Percentiles rank a stretch among this genome's conserved stretches.
These are phyloP conservation scores for Cymbopogon citratus DNA, from an alignment of 176 grass and related monocot genomes.

Conservation along the genomic window DNA sequence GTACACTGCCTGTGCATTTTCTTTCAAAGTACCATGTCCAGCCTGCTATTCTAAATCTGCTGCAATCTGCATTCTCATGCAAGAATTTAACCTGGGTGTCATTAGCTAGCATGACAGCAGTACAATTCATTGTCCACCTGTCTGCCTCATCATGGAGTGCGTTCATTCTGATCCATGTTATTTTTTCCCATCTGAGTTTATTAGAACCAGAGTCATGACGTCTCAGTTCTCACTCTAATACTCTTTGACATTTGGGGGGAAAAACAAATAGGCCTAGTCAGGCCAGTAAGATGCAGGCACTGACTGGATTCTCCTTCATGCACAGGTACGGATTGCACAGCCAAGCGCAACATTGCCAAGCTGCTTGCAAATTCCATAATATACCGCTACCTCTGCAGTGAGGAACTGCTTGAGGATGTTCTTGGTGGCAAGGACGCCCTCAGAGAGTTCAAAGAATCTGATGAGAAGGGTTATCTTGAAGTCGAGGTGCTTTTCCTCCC, in stretches of 20 bases:
- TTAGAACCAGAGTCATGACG: neutral
- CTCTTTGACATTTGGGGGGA: neutral
- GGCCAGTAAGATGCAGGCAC: neutral
- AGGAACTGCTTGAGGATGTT: constrained; percentile 82
- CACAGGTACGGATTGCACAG: constrained; percentile 67
- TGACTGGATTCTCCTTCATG: neutral
- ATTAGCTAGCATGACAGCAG: neutral
- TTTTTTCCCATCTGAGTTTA: neutral
- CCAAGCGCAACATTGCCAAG: constrained; percentile 69
- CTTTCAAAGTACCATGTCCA: neutral
- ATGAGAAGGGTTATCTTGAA: constrained; percentile 66
- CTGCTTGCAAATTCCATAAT: constrained; percentile 73
- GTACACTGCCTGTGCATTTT: neutral
- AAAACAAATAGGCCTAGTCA: neutral
- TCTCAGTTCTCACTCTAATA: neutral
- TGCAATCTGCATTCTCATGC: neutral
- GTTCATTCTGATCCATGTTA: neutral
- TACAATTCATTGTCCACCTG: neutral
- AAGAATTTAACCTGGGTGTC: neutral
- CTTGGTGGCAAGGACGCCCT: constrained; percentile 63
- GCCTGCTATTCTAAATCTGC: neutral
- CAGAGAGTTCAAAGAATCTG: constrained; percentile 49
- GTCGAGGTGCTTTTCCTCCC: constrained; percentile 44
- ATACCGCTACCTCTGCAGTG: constrained; percentile 88
- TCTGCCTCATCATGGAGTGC: no score